Evolutionary conservation across 805 yeast species (phyloP), one percentile per base, ranked within the genome.

Genomic region (Candida boleticola): DNA sequence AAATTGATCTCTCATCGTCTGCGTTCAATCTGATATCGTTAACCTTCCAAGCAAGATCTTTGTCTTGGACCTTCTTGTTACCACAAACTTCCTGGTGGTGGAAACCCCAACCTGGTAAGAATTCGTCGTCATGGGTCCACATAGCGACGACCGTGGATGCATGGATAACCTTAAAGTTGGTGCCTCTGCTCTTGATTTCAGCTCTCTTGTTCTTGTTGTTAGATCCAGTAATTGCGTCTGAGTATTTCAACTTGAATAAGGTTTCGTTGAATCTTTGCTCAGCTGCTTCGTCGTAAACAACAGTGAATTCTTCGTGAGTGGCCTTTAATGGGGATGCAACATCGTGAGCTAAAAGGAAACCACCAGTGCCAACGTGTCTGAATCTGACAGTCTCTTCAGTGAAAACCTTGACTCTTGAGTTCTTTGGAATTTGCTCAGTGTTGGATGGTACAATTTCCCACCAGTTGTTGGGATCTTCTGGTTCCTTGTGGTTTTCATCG

Each of bases 51-150:
- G 74, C 65, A 58, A 86, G 88, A 40, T 80, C 77, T 11, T 71
- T 51, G 37, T 85, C 95, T 29, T 62, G 76, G 17, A 83, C 60
- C 60, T 88, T 84, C 63, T 93, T 93, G 71, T 86, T 88, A 59
- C 99, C 99, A 60, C 93, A 89, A 45, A 93, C 89, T 68, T 93
- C 99, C 60, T 84, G 89, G 61, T 93, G 98, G 40, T 71, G 68
- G 60, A 81, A 86, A 1, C 85, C 99, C 99, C 99, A 93, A 13
- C 88, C 97, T 16, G 99, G 99, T 45, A 93, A 77, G 33, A 79
- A 60, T 44, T 77, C 82, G 55, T 87, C 96, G 53, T 83, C 76
- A 56, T 88, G 96, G 4, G 97, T 85, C 95, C 96, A 90, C 79
- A 93, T 77, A 16, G 96, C 92, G 35, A 95, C 98, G 38, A 85